Percentiles rank a stretch among this genome's conserved stretches.
These are phyloP conservation scores for Ganoderma resinaceum DNA, from an alignment of 1,284 basidiomycete genomes.

Conservation along the genomic window DNA sequence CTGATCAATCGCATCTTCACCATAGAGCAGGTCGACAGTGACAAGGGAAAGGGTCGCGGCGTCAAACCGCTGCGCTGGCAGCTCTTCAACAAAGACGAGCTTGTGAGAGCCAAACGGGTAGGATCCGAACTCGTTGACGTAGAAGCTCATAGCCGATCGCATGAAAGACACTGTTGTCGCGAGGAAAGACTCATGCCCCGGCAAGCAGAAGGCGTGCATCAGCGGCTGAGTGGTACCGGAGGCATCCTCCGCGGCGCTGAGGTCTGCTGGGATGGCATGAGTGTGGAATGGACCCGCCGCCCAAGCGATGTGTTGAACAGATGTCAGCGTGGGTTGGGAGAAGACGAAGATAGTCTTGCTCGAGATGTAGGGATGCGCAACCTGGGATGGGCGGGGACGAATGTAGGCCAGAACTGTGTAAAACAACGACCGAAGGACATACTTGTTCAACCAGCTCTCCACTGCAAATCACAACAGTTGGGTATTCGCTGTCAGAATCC, in stretches of 20 bases:
- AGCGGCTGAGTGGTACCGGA: constrained; percentile 79
- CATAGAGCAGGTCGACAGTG: constrained; percentile 86
- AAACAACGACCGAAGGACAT: constrained; percentile 33
- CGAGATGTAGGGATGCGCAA: constrained; percentile 93
- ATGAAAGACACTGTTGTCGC: constrained; percentile 78
- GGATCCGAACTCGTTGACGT: constrained; percentile 91
- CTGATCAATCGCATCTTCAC: constrained; percentile 92
- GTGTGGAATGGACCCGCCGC: constrained; percentile 95
- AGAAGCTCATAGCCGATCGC: constrained; percentile 92
- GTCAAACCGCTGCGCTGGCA: constrained; percentile 82
- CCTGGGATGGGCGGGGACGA: constrained; percentile 48
- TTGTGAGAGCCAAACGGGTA: constrained; percentile 98
- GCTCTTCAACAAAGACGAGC: constrained; percentile 93
- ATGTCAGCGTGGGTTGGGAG: constrained; percentile 87
- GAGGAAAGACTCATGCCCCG: constrained; percentile 82
- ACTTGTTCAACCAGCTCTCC: constrained; percentile 95
- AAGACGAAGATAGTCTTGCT: constrained; percentile 96
- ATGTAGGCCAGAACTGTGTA: not conserved
- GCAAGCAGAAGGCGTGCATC: constrained; percentile 93
- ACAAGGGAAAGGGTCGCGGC: constrained; percentile 86
- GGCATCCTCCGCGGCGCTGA: constrained; percentile 62
- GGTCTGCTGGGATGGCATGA: constrained; percentile 71
- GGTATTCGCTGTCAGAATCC: constrained; percentile 59
- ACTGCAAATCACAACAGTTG: constrained; percentile 90
- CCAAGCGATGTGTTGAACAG: constrained; percentile 95